These are phyloP conservation scores for Neurospora sp. DNA, from an alignment of 495 filamentous ascomycete genomes.

Conservation along the genomic window DNA sequence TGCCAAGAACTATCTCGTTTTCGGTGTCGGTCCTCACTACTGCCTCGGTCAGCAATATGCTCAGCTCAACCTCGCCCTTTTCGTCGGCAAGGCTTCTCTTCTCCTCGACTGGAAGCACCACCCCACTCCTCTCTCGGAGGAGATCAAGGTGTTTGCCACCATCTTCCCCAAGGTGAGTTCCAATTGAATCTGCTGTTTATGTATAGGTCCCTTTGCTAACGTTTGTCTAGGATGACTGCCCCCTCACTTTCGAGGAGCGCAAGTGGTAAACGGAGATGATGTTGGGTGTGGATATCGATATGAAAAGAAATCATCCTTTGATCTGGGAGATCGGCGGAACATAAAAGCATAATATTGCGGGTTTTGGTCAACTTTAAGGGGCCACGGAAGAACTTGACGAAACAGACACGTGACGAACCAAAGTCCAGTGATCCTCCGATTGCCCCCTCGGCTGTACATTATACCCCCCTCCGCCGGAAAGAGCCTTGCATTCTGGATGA, in stretches of 20 bases:
- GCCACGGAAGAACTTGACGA: neutral
- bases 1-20: slow-evolving; percentile 94
- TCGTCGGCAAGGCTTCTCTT: slow-evolving; percentile 92
- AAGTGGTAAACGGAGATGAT: slow-evolving; percentile 24
- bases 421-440: neutral
- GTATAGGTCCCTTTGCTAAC: neutral
- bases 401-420: neutral
- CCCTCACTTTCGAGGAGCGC: slow-evolving; percentile 48
- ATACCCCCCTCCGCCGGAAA: neutral
- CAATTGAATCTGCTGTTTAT: neutral
- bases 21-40: slow-evolving; percentile 94
- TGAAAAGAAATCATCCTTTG: neutral
- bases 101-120: slow-evolving; percentile 86
- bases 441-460: neutral
- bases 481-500: neutral
- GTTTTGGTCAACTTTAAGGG: neutral
- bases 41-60: slow-evolving; percentile 94
- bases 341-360: neutral
- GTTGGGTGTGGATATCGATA: neutral
- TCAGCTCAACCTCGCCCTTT: slow-evolving; percentile 75
- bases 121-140: slow-evolving; percentile 68
- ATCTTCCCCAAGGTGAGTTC: slow-evolving; percentile 85
- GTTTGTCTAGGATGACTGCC: slow-evolving; percentile 48
- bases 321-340: neutral
- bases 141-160: slow-evolving; percentile 97